These are phyloP conservation scores for Nicotiana knightiana DNA, from an alignment of 257 asterid species.

Conservation along the genomic window DNA sequence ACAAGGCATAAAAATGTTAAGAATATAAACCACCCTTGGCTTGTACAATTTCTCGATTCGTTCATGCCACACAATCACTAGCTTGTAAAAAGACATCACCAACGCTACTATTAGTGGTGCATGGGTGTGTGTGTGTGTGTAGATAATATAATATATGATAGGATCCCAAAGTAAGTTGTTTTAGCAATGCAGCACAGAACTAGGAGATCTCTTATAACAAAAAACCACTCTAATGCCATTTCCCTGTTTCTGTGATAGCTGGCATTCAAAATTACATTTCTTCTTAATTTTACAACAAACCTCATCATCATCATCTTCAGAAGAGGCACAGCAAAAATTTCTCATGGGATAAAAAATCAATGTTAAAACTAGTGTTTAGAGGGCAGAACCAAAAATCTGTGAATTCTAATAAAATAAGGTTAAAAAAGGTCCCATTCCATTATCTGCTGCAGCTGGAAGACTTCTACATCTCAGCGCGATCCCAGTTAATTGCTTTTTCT, in stretches of 20 bases:
- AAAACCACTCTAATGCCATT: background rate
- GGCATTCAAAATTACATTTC: background rate
- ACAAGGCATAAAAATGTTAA: background rate
- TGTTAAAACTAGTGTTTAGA: background rate
- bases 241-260: background rate
- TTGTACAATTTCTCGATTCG: background rate
- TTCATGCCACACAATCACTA: background rate
- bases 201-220: background rate
- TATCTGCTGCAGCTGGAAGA: background rate
- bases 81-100: background rate
- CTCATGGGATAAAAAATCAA: background rate
- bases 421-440: background rate
- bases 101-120: background rate
- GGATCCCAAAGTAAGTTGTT: background rate
- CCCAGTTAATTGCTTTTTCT: conserved; percentile 16
- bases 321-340: background rate
- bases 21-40: background rate
- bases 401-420: background rate
- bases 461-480: conserved; percentile 11
- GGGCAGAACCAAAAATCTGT: background rate
- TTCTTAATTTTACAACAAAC: background rate
- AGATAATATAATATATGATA: background rate
- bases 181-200: background rate
- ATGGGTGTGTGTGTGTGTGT: background rate
- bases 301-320: background rate